Base-by-base conservation (phyloP, 2,329 filamentous ascomycete genomes). In the Cladorrhinum sp. region DNA sequence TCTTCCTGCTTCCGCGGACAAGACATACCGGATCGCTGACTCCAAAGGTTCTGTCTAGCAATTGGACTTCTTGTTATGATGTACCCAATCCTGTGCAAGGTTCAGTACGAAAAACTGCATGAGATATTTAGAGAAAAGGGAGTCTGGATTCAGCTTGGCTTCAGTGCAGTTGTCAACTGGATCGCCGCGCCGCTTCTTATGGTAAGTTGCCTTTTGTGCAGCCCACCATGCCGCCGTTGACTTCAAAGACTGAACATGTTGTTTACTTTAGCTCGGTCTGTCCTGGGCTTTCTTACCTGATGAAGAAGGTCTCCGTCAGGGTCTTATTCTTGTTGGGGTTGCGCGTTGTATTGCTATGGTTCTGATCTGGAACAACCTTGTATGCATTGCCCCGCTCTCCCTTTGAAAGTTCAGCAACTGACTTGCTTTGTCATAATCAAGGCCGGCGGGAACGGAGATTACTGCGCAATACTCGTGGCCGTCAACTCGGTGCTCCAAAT, bases 21-120 rank as follows among this genome's bases (percentile, higher is more conserved):
- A n/a, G n/a, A n/a, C 33, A 36, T 16, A 10, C 12, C 14, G 8
- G 8, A 16, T 16, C 4, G 7, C 14, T 36, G 33, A 36, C 33
- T 36, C n/a, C n/a, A n/a, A n/a, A n/a, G 26, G 10, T 16, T 36
- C 8, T 16, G 3, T 36, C 33, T 42, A 90, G 91, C 91, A 0
- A 77, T 96, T 53, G 91, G 92, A 0, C 76, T 96, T 0, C 80
- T 96, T 1, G 86, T 96, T 48, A 96, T 96, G 91, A 96, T 96
- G 91, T 96, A 95, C 70, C 92, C 92, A 0, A 96, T 96, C 62
- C 78, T 96, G 0, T 96, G 91, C 81, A 95, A 95, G 73, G 89
- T 96, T 5, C 85, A 85, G 46, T 95, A 86, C 73, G 91, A 96
- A 72, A 83, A 84, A 0, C 75, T 96, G 9, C 90, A 92, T 72